These are phyloP conservation scores for Cyberlindnera suaveolens DNA, from an alignment of 805 yeast genomes.

Conservation along the genomic window DNA sequence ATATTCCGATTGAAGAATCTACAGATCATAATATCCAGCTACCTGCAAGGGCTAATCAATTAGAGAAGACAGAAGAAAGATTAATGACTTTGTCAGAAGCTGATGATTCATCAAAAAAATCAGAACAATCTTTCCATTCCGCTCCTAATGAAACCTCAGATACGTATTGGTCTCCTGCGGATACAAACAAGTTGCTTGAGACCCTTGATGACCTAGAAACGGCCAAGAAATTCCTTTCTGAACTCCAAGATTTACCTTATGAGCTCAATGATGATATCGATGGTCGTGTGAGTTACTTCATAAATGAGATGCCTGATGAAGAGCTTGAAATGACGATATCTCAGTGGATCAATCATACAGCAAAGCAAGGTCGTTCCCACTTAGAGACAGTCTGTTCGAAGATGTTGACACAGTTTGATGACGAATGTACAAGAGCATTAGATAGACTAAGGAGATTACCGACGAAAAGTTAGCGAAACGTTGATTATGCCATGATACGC, in stretches of 20 bases:
- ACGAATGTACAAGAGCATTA: constrained; percentile 47
- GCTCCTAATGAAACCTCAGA: constrained; percentile 6
- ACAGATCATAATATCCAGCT: constrained; percentile 22
- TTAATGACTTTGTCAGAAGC: not conserved
- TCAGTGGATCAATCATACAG: constrained; percentile 59
- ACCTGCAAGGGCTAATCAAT: not conserved
- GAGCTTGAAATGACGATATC: constrained; percentile 65
- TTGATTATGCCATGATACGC: not conserved
- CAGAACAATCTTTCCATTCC: constrained; percentile 7
- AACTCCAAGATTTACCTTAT: constrained; percentile 17
- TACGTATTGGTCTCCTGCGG: constrained; percentile 25
- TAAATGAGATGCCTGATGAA: constrained; percentile 61
- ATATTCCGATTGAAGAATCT: constrained; percentile 25
- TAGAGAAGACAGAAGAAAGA: not conserved
- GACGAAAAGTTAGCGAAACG: constrained; percentile 3
- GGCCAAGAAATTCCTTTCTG: constrained; percentile 22
- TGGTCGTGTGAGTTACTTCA: constrained; percentile 58
- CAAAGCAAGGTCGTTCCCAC: constrained; percentile 45
- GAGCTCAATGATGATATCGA: constrained; percentile 55
- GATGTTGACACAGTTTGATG: constrained; percentile 42
- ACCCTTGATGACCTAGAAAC: constrained; percentile 26
- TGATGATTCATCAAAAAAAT: not conserved
- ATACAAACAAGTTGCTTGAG: constrained; percentile 22
- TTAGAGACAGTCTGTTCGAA: constrained; percentile 39
- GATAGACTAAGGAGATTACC: constrained; percentile 33